Evolutionary conservation across 1,139 yeast genomes (phyloP).

Genomic region (Groenewaldozyma sp.): DNA sequence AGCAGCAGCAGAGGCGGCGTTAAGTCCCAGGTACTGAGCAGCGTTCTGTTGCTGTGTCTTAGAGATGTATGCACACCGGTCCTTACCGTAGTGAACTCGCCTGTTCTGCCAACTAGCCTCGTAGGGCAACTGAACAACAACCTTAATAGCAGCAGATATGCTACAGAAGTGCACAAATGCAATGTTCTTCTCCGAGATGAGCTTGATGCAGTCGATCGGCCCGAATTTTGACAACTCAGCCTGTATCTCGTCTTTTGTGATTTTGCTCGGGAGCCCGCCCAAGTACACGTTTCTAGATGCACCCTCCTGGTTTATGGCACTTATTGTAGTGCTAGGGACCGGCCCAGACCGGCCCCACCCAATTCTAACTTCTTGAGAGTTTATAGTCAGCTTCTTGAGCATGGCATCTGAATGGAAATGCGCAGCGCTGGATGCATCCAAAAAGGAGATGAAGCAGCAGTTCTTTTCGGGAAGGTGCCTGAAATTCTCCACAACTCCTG

Average conservation of each 20-base stretch:
- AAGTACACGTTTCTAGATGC: constrained; percentile 89
- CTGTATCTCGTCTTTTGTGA: constrained; percentile 53
- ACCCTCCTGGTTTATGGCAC: constrained; percentile 72
- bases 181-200: constrained; percentile 61
- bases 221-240: constrained; percentile 69
- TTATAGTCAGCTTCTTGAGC: constrained; percentile 35
- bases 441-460: constrained; percentile 38
- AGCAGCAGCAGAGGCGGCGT: constrained; percentile 48
- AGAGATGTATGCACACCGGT: constrained; percentile 74
- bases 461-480: constrained; percentile 43
- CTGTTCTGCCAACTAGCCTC: constrained; percentile 49
- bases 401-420: constrained; percentile 46
- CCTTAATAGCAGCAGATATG: constrained; percentile 75
- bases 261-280: constrained; percentile 54
- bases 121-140: constrained; percentile 55
- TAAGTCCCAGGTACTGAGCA: constrained; percentile 85
- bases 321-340: constrained; percentile 57
- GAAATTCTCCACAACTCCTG: constrained; percentile 79
- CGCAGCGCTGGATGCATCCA: constrained; percentile 37
- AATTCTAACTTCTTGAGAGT: constrained; percentile 40
- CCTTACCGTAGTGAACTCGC: constrained; percentile 79
- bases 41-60: constrained; percentile 96
- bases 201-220: constrained; percentile 69
- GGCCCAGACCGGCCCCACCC: constrained; percentile 65
- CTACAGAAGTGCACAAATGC: constrained; percentile 75